A percentile compares a stretch with the other conserved stretches of the same genome.
These are phyloP conservation scores for Thymus mandschuricus DNA, from an alignment of 257 asterid genomes.

Conservation along the genomic window DNA sequence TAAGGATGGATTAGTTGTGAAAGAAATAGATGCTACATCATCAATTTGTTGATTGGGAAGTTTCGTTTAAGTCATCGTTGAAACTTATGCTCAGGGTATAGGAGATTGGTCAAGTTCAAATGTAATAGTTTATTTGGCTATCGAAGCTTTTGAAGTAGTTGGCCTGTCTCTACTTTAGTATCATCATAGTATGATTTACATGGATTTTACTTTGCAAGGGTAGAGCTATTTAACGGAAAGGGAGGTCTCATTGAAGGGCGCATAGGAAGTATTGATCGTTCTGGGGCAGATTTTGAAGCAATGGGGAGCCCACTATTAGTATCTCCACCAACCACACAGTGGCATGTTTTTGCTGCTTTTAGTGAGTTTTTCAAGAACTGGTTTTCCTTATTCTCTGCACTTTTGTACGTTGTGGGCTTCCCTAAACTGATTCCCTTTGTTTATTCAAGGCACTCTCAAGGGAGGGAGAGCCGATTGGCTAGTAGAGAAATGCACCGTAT, in stretches of 20 bases:
- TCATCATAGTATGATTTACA: slow-evolving; percentile 21
- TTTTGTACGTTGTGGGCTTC: slow-evolving; percentile 5
- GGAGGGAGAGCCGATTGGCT: slow-evolving; percentile 99
- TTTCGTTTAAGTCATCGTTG: neutral
- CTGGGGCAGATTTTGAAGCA: slow-evolving; percentile 74
- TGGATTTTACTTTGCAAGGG: slow-evolving; percentile 56
- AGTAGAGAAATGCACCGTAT: slow-evolving; percentile 96
- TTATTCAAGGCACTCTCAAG: slow-evolving; percentile 72
- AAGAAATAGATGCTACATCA: neutral
- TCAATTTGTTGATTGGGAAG: neutral
- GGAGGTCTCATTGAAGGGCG: slow-evolving; percentile 87
- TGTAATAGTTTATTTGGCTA: neutral
- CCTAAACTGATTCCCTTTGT: slow-evolving; percentile 20
- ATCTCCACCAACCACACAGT: slow-evolving; percentile 58
- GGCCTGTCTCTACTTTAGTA: slow-evolving; percentile 6
- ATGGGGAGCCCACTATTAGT: slow-evolving; percentile 58
- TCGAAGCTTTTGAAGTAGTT: neutral
- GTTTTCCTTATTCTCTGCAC: neutral
- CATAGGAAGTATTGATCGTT: slow-evolving; percentile 69
- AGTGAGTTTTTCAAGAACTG: slow-evolving; percentile 51
- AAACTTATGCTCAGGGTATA: neutral
- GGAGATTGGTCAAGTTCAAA: neutral
- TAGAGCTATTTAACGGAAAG: slow-evolving; percentile 94
- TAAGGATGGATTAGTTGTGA: neutral
- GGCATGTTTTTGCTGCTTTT: slow-evolving; percentile 94